These are phyloP conservation scores for Kockovaella imperatae DNA, from an alignment of 768 basidiomycete species.

Conservation along the genomic window DNA sequence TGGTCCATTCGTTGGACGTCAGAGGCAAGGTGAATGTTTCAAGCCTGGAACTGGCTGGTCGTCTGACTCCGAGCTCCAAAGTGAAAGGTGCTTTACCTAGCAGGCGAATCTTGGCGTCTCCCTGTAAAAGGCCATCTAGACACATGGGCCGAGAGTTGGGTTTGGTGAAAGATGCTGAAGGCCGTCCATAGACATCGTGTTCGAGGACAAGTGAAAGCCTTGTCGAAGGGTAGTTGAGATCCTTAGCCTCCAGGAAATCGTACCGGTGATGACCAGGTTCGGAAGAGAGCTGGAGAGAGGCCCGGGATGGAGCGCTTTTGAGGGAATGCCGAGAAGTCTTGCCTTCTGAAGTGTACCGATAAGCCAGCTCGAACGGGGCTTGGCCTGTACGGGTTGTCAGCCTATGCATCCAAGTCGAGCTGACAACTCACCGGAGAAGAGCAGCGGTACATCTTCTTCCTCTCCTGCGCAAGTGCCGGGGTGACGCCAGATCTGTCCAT, in stretches of 20 bases:
- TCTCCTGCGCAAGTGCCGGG: conserved; percentile 73
- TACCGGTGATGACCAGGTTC: conserved; percentile 76
- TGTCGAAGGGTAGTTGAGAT: conserved; percentile 56
- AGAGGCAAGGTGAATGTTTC: conserved; percentile 48
- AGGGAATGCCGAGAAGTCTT: conserved; percentile 22
- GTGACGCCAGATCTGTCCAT: conserved; percentile 43
- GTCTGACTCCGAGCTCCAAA: conserved; percentile 58
- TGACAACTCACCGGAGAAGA: conserved; percentile 59
- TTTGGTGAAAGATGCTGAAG: conserved; percentile 70
- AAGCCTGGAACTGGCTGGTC: conserved; percentile 64
- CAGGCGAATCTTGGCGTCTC: conserved; percentile 66
- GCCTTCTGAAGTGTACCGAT: conserved; percentile 57
- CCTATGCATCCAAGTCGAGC: neutral
- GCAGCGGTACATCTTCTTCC: conserved; percentile 73
- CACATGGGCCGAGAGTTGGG: conserved; percentile 60
- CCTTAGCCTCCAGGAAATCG: conserved; percentile 80
- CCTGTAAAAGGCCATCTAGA: conserved; percentile 61
- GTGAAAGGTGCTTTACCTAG: conserved; percentile 82
- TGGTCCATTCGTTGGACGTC: conserved; percentile 56
- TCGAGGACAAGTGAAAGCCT: conserved; percentile 58
- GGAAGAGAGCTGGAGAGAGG: conserved; percentile 50
- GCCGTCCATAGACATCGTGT: conserved; percentile 73
- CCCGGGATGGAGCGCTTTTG: conserved; percentile 31
- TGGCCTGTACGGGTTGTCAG: conserved; percentile 52
- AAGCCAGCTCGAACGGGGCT: conserved; percentile 89